Percentiles rank a stretch among this genome's conserved stretches.
These are phyloP conservation scores for Tolypocladium ovalisporum DNA, from an alignment of 2,329 filamentous ascomycete genomes.

Conservation along the genomic window DNA sequence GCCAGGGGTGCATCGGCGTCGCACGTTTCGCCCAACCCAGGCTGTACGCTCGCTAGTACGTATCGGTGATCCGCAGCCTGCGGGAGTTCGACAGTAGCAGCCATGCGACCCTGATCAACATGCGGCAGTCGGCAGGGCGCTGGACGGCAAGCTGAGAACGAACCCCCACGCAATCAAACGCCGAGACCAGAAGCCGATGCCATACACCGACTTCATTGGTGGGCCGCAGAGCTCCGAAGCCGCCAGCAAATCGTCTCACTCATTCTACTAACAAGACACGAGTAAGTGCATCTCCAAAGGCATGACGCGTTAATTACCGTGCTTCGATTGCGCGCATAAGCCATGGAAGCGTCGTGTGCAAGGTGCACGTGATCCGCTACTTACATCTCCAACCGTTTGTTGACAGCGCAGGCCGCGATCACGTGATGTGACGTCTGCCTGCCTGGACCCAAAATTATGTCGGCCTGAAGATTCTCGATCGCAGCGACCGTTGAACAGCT, in stretches of 20 bases:
- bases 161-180: background rate
- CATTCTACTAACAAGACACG: background rate
- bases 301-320: too few species aligned
- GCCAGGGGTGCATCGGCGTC: background rate
- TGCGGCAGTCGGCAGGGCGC: background rate
- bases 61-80: background rate
- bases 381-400: too few species aligned
- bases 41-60: background rate
- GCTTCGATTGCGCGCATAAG: background rate
- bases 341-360: background rate
- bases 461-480: background rate
- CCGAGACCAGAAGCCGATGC: background rate
- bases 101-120: too few species aligned
- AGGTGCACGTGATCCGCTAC: background rate
- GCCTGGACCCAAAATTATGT: too few species aligned
- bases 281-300: too few species aligned
- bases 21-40: background rate
- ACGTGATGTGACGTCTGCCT: background rate
- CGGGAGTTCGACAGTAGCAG: too few species aligned
- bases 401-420: too few species aligned
- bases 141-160: background rate
- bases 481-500: background rate
- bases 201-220: background rate
- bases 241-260: background rate
- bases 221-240: background rate